These are phyloP conservation scores for Tricholoma matsutake DNA, from an alignment of 768 basidiomycete genomes.

Conservation along the genomic window DNA sequence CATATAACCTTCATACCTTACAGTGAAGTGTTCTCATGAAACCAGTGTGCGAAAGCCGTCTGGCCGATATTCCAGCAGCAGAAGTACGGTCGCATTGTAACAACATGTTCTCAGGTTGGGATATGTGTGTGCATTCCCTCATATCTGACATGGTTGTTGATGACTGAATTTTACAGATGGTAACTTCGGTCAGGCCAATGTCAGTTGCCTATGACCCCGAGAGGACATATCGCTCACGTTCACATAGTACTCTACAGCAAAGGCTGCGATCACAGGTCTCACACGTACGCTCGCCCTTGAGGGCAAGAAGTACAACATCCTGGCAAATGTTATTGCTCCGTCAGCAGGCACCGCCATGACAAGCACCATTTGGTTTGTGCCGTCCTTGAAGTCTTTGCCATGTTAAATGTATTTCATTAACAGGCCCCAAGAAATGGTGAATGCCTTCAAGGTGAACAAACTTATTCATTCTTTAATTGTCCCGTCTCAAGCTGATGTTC, in stretches of 20 bases:
- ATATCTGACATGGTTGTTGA: slow-evolving; percentile 1
- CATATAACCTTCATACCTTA: background rate
- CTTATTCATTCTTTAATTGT: background rate
- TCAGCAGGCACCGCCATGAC: slow-evolving; percentile 93
- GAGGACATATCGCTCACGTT: slow-evolving; percentile 1
- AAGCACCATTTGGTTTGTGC: slow-evolving; percentile 65
- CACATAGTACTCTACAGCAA: slow-evolving; percentile 82
- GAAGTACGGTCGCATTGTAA: slow-evolving; percentile 93
- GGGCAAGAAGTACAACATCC: slow-evolving; percentile 86
- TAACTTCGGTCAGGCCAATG: slow-evolving; percentile 94
- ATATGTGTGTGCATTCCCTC: slow-evolving; percentile 54
- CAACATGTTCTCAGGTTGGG: slow-evolving; percentile 90
- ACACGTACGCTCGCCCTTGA: slow-evolving; percentile 91
- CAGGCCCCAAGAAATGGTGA: slow-evolving; percentile 82
- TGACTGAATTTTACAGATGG: slow-evolving; percentile 53
- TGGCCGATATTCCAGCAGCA: slow-evolving; percentile 98
- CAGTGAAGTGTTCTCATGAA: background rate
- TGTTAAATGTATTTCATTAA: background rate
- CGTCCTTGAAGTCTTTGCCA: background rate
- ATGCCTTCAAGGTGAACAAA: slow-evolving; percentile 77
- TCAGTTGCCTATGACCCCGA: slow-evolving; percentile 25
- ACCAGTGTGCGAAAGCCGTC: slow-evolving; percentile 84
- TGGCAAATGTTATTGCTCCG: slow-evolving; percentile 86
- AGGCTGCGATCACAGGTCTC: slow-evolving; percentile 86
- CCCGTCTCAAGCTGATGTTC: background rate